Percentiles rank a stretch among this genome's conserved stretches.
Evolutionary conservation across 31 red algal genomes (phyloP).

Genomic region (Bonnemaisonia californica): DNA sequence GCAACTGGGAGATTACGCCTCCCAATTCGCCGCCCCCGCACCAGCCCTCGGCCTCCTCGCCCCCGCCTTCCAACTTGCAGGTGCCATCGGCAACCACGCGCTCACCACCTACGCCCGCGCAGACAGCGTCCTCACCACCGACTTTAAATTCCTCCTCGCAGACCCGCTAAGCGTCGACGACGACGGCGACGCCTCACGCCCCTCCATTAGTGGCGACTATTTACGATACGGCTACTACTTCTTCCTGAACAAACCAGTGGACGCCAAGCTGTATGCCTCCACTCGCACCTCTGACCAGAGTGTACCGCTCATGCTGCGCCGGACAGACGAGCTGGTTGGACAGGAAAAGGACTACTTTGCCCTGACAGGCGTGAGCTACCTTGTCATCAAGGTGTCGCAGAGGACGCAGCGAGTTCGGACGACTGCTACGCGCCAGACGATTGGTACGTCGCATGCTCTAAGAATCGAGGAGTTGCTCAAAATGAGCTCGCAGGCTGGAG

Average conservation of each 20-base stretch:
- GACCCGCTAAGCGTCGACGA: neutral
- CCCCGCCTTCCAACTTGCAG: conserved; percentile 11
- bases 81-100: conserved; percentile 6
- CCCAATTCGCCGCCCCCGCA: neutral
- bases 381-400: conserved; percentile 42
- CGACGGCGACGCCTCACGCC: neutral
- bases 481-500: neutral
- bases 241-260: conserved; percentile 54
- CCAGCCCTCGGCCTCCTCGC: conserved; percentile 5
- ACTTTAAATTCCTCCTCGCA: conserved; percentile 13
- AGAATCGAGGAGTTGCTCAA: neutral
- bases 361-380: conserved; percentile 55
- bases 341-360: conserved; percentile 47
- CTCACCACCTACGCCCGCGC: conserved; percentile 5
- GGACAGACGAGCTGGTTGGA: conserved; percentile 16
- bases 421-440: neutral
- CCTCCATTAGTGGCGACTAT: conserved; percentile 31
- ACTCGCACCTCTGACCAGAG: conserved; percentile 42
- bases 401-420: neutral
- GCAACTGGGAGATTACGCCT: neutral
- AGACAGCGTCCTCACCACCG: neutral
- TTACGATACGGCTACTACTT: conserved; percentile 80
- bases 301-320: conserved; percentile 47
- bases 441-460: neutral
- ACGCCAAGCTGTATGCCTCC: conserved; percentile 59